Conservation (phyloP, 176 grass and related monocot genomes). For the Oryza glaberrima region DNA sequence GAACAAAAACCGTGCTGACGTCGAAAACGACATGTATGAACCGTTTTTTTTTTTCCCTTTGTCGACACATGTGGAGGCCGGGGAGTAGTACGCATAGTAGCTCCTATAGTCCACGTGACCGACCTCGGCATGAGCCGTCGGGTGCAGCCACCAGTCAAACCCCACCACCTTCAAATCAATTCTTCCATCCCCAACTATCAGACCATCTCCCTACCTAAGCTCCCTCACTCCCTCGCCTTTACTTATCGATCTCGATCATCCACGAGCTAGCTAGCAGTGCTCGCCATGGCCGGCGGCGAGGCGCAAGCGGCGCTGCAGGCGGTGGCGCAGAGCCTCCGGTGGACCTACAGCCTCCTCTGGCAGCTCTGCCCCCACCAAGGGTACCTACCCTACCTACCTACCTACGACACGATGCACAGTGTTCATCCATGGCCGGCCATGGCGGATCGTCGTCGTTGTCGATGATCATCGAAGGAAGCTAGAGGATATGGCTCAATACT, state of each 20-base stretch:
- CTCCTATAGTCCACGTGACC: conserved; percentile 42
- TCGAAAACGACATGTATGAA: not conserved
- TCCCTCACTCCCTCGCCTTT: too few species aligned
- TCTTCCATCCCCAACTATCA: too few species aligned
- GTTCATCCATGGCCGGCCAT: too few species aligned
- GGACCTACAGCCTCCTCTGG: conserved; percentile 98
- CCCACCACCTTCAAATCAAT: not conserved
- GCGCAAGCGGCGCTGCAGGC: conserved; percentile 65
- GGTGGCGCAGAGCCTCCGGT: conserved; percentile 62
- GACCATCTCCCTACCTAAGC: too few species aligned
- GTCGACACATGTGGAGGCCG: too few species aligned
- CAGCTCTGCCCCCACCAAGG: conserved; percentile 66
- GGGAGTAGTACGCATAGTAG: not conserved
- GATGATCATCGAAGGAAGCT: too few species aligned
- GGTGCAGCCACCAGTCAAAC: conserved; percentile 85
- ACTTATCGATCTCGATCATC: not conserved
- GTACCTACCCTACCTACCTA: not conserved
- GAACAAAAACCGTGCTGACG: too few species aligned
- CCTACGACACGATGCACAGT: too few species aligned
- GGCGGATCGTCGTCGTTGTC: too few species aligned
- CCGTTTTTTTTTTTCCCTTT: too few species aligned
- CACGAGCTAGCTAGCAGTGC: not conserved
- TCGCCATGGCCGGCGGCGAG: conserved; percentile 35
- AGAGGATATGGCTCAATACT: too few species aligned
- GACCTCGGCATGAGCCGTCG: conserved; percentile 35